Evolutionary conservation across 805 yeast genomes (phyloP), one percentile per base, ranked within the genome.

Genomic region (Starmerella stellata): DNA sequence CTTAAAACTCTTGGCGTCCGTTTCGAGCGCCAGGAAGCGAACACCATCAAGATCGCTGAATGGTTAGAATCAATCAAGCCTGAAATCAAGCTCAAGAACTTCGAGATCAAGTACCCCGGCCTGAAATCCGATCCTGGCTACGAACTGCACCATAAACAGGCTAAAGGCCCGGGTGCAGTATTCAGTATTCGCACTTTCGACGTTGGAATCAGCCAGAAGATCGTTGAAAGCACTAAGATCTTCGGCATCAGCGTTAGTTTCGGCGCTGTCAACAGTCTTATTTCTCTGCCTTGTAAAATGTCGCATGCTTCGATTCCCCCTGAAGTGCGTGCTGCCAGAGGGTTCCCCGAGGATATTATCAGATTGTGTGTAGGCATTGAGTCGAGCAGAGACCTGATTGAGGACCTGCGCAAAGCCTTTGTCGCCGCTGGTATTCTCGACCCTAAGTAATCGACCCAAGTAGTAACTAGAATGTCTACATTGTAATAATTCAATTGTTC

Each of bases 231-330:
- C 34, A 74, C 87, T 18, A 71, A 75, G 40, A 64, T 87, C 30
- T 85, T 78, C 63, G 81, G 85, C 30, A 81, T 85, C 46, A 80
- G 93, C 5, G 95, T 85, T 7, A 78, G 93, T 9, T 85, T 85
- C 60, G 96, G 96, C 18, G 78, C 93, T 57, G 94, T 87, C 44
- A 81, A 82, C 63, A 79, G 93, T 15, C 66, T 85, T 54, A 81
- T 85, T 41, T 81, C 94, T 30, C 70, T 85, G 75, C 96, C 96
- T 14, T 81, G 95, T 58, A 71, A 72, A 58, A 85, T 85, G 95
- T 80, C 94, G 5, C 96, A 85, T 55, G 95, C 95, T n/a, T 77
- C 94, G 2, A 85, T 85, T 45, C 94, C 83, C 50, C 77, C 83
- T 20, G 72, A 79, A 53, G 75, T 81, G 3, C 73, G 95, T 58